Evolutionary conservation across 2,329 filamentous ascomycete genomes (phyloP), one percentile per base, ranked within the genome.

Genomic region (Fusarium pilosicola): DNA sequence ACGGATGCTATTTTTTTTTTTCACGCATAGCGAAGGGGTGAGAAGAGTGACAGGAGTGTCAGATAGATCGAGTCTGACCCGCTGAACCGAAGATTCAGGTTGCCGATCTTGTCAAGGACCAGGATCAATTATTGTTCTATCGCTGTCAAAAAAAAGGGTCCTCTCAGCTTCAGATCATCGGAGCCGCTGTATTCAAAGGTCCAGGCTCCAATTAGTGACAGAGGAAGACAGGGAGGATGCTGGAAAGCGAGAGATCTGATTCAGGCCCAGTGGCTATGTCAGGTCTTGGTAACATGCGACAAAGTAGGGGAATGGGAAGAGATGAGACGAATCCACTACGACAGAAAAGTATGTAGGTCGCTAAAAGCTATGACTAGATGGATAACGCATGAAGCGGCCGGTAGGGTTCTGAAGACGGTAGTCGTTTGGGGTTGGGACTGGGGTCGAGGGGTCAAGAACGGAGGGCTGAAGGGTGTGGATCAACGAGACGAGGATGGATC

Each of bases 241-340:
- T 55, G 45, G 69, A 65, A 73, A 64, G 62, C 52, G 67, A 73
- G 68, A 39, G 49, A 44, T 41, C 59, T 45, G 59, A 67, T 74
- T 65, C 64, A 70, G 63, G 62, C 58, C 59, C 58, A 55, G 55
- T 65, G 46, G 61, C 56, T 56, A 73, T 65, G 70, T 61, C 62
- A 57, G 63, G 61, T 63, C 61, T 74, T 65, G 65, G 52, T 62
- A 56, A 68, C 71, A 72, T 70, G 61, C 55, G 64, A 70, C 66
- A 65, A 74, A 64, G 62, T 65, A 71, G 59, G 66, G 54, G 70
- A 70, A 74, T 70, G 64, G 68, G 59, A 75, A 73, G 68, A 78
- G 75, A 78, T 76, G 75, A 77, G 76, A 78, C 75, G 76, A 78
- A 76, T 78, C 76, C 71, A 76, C 75, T 65, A 73, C 76, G 65